Conservation (phyloP, 352 stramenopile species). For the Pythium periplocum region DNA sequence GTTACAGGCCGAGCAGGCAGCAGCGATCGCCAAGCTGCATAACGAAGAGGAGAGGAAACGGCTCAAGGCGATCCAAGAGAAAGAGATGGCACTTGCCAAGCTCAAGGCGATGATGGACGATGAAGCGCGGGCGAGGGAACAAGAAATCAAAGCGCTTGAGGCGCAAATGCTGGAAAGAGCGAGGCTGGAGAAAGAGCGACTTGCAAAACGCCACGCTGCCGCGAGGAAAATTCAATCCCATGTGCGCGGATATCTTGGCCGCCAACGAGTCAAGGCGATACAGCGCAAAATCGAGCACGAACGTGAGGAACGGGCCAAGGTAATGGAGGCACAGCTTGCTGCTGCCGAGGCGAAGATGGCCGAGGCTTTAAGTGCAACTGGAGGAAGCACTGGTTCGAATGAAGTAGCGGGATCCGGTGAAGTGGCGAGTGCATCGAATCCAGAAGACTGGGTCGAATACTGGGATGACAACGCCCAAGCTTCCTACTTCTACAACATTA, state of each 20-base stretch:
- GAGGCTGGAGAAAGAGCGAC: slow-evolving; percentile 51
- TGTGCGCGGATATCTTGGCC: slow-evolving; percentile 51
- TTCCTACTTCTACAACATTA: slow-evolving; percentile 88
- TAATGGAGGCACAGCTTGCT: slow-evolving; percentile 52
- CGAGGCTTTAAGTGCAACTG: slow-evolving; percentile 22
- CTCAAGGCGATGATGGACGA: slow-evolving; percentile 72
- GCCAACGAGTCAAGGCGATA: slow-evolving; percentile 43
- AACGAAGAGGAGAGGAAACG: slow-evolving; percentile 53
- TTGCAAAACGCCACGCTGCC: slow-evolving; percentile 39
- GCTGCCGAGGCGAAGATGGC: slow-evolving; percentile 51
- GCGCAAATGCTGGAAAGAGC: slow-evolving; percentile 72
- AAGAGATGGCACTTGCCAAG: slow-evolving; percentile 58
- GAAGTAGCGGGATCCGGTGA: slow-evolving; percentile 8
- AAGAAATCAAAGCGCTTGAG: slow-evolving; percentile 70
- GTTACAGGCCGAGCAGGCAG: slow-evolving; percentile 40
- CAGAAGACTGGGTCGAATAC: slow-evolving; percentile 86
- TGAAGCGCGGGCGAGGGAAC: slow-evolving; percentile 49
- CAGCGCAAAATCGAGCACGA: slow-evolving; percentile 64
- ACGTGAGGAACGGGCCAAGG: slow-evolving; percentile 46
- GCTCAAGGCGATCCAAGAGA: slow-evolving; percentile 52
- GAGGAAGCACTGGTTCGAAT: slow-evolving; percentile 10
- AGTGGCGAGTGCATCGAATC: slow-evolving; percentile 7
- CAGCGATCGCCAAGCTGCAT: slow-evolving; percentile 46
- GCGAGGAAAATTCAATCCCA: slow-evolving; percentile 55
- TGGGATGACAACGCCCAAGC: slow-evolving; percentile 87